phyloP scores from a whole-genome alignment of 129 eudicot species.

The Saussurea involucrata region DNA sequence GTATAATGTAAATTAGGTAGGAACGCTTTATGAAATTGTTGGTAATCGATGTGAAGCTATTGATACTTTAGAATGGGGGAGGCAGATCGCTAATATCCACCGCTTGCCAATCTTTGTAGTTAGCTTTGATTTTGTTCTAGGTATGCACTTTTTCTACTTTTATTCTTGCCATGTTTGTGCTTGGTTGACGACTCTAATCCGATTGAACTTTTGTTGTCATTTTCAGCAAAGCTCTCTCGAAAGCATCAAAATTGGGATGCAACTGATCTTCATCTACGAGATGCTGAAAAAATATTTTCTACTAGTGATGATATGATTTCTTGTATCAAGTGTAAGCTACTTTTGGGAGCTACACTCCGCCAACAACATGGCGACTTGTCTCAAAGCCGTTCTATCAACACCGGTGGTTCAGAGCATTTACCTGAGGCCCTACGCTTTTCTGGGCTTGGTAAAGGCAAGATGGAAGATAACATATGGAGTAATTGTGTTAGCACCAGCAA shows the following conservation, averaged over 20 bases:
- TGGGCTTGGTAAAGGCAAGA: slow-evolving; percentile 31
- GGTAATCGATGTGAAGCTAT: neutral
- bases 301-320: slow-evolving; percentile 20
- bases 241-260: slow-evolving; percentile 42
- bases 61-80: too few species aligned
- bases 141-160: too few species aligned
- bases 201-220: slow-evolving; percentile 1
- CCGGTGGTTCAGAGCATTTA: slow-evolving; percentile 16
- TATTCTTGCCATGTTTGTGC: neutral
- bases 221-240: slow-evolving; percentile 27
- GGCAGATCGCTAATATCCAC: slow-evolving; percentile 32
- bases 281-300: slow-evolving; percentile 39
- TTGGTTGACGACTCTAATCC: neutral
- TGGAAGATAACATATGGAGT: slow-evolving; percentile 31
- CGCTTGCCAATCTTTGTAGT: slow-evolving; percentile 47
- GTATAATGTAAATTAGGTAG: too few species aligned
- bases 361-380: slow-evolving; percentile 56
- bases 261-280: too few species aligned
- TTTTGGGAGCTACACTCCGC: slow-evolving; percentile 40
- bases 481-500: slow-evolving; percentile 26
- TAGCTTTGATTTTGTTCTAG: too few species aligned
- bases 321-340: slow-evolving; percentile 42
- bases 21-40: neutral
- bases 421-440: slow-evolving; percentile 27
- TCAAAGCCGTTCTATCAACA: slow-evolving; percentile 23